Conservation (phyloP, 2,329 filamentous ascomycete genomes). For the Hypoxylon sp. region DNA sequence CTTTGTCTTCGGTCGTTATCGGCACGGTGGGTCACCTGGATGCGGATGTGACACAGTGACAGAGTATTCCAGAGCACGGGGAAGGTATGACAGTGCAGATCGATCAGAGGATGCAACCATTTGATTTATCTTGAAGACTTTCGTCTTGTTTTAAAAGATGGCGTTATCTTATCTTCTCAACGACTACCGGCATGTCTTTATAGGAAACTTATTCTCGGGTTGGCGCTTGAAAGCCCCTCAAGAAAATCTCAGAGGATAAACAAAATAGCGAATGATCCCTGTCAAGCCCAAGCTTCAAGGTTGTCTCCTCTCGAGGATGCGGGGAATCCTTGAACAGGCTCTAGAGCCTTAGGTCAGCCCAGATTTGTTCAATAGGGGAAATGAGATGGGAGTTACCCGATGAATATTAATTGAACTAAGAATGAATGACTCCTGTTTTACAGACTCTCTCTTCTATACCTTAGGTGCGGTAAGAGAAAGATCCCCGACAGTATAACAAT, state of each 20-base stretch:
- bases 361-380: neutral
- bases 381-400: neutral
- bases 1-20: conserved; percentile 36
- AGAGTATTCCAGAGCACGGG: conserved; percentile 40
- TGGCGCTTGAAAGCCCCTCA: neutral
- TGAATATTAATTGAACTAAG: neutral
- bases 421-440: neutral
- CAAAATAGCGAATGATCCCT: conserved; percentile 3
- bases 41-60: conserved; percentile 38
- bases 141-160: neutral
- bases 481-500: conserved; percentile 10
- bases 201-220: neutral
- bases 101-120: conserved; percentile 34
- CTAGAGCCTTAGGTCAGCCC: neutral
- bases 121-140: conserved; percentile 16
- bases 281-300: too few relatives aligned
- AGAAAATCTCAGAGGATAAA: neutral
- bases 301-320: conserved; percentile 22
- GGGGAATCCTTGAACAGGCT: conserved; percentile 39
- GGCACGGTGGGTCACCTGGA: conserved; percentile 36
- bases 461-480: neutral
- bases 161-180: conserved; percentile 23
- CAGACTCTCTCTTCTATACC: neutral
- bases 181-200: neutral
- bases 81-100: conserved; percentile 28